Evolutionary conservation across 2,329 filamentous ascomycete genomes (phyloP).

Genomic region (Orbilia ellipsospora): DNA sequence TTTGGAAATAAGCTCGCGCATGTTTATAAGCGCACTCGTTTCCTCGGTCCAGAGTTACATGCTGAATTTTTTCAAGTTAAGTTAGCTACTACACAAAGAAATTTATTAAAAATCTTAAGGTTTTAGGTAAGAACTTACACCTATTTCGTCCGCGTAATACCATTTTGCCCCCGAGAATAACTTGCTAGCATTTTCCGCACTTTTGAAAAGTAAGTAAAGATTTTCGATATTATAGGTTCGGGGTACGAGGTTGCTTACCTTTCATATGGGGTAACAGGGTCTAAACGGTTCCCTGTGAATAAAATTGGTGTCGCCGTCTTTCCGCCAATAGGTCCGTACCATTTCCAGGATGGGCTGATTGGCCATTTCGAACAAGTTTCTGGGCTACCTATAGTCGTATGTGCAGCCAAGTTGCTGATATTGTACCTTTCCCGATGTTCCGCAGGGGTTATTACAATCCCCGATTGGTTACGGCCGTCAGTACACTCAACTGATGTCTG

Average conservation of each 20-base stretch:
- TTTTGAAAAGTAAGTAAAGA: background rate
- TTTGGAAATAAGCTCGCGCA: background rate
- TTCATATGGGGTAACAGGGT: conserved; percentile 49
- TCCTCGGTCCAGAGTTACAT: background rate
- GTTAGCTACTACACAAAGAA: background rate
- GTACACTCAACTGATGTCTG: conserved; percentile 26
- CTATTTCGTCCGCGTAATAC: background rate
- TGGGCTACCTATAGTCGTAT: background rate
- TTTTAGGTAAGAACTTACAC: background rate
- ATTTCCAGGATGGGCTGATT: conserved; percentile 46
- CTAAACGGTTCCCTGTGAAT: conserved; percentile 23
- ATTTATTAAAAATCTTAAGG: background rate
- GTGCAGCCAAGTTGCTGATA: conserved; percentile 19
- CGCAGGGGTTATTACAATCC: conserved; percentile 8
- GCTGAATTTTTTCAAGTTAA: background rate
- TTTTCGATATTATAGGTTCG: background rate
- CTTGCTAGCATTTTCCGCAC: background rate
- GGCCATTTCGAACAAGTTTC: conserved; percentile 30
- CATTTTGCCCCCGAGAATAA: background rate
- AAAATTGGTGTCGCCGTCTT: conserved; percentile 41
- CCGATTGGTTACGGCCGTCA: conserved; percentile 9
- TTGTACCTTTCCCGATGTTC: conserved; percentile 20
- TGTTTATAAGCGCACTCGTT: background rate
- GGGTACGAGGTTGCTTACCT: conserved; percentile 17
- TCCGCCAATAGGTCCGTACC: conserved; percentile 40